Conservation (phyloP, 768 basidiomycete species). For the Suillus discolor region DNA sequence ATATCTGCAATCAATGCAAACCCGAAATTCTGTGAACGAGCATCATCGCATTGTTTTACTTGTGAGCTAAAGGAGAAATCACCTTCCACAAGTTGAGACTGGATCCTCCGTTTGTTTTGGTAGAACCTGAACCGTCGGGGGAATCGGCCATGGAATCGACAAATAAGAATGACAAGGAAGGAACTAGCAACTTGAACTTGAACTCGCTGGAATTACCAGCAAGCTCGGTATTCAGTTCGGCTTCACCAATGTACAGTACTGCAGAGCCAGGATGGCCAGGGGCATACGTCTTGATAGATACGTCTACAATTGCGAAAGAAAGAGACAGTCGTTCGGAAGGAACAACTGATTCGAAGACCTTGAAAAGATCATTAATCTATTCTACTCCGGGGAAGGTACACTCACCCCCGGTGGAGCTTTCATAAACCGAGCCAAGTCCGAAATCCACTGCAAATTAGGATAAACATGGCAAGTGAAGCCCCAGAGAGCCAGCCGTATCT, state of each 20-base stretch:
- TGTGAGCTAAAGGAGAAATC: slow-evolving; percentile 20
- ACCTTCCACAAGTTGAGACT: slow-evolving; percentile 73
- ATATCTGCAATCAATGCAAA: slow-evolving; percentile 73
- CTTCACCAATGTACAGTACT: slow-evolving; percentile 64
- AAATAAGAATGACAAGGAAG: slow-evolving; percentile 52
- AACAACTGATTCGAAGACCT: slow-evolving; percentile 92
- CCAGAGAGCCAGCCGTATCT: slow-evolving; percentile 61
- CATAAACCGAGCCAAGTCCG: slow-evolving; percentile 62
- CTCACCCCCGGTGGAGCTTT: slow-evolving; percentile 90
- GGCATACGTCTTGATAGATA: slow-evolving; percentile 63
- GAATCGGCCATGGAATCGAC: slow-evolving; percentile 53
- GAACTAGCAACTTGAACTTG: slow-evolving; percentile 50
- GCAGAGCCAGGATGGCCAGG: slow-evolving; percentile 63
- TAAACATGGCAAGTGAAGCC: slow-evolving; percentile 65
- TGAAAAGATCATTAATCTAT: slow-evolving; percentile 2
- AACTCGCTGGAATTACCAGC: slow-evolving; percentile 65
- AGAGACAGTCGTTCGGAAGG: slow-evolving; percentile 86
- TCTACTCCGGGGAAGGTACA: slow-evolving; percentile 17
- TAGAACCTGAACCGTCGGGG: slow-evolving; percentile 18
- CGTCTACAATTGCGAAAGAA: slow-evolving; percentile 63
- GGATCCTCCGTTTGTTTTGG: slow-evolving; percentile 20
- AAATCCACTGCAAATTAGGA: slow-evolving; percentile 63
- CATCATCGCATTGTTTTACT: slow-evolving; percentile 11
- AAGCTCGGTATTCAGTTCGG: slow-evolving; percentile 74
- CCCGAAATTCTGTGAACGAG: slow-evolving; percentile 48